Conservation (phyloP, 1,139 yeast genomes). For the Hansenula lynferdii region DNA sequence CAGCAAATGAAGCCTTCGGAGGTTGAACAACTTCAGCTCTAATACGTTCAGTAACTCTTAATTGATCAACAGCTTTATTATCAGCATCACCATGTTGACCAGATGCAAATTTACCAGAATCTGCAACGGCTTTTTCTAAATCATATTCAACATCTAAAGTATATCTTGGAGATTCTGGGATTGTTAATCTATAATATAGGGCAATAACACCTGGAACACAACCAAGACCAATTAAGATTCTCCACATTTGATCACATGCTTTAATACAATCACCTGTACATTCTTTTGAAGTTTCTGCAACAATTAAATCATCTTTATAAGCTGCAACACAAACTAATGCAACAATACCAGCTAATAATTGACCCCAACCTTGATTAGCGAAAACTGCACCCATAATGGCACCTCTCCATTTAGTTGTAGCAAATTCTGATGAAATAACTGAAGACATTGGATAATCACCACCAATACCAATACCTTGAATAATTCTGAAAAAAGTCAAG, state of each 20-base stretch:
- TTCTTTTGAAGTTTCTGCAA: constrained; percentile 45
- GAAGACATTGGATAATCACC: constrained; percentile 99
- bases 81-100: constrained; percentile 44
- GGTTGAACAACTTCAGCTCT: constrained; percentile 36
- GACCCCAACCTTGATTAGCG: constrained; percentile 94
- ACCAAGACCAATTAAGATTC: constrained; percentile 82
- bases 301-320: constrained; percentile 53
- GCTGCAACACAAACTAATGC: constrained; percentile 70
- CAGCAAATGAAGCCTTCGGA: constrained; percentile 45
- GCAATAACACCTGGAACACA: constrained; percentile 84
- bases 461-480: constrained; percentile 97
- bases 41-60: constrained; percentile 39
- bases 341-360: constrained; percentile 78
- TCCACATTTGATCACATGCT: constrained; percentile 94
- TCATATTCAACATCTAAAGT: constrained; percentile 66
- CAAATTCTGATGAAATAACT: constrained; percentile 81
- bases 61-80: constrained; percentile 33
- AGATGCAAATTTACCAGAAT: constrained; percentile 41
- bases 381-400: constrained; percentile 93
- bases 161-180: constrained; percentile 92
- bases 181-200: constrained; percentile 83
- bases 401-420: constrained; percentile 95
- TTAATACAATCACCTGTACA: constrained; percentile 62
- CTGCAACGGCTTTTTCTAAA: constrained; percentile 62
- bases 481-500: constrained; percentile 68